phyloP scores from a whole-genome alignment of 2,329 filamentous ascomycete species.

The Alternaria atra region DNA sequence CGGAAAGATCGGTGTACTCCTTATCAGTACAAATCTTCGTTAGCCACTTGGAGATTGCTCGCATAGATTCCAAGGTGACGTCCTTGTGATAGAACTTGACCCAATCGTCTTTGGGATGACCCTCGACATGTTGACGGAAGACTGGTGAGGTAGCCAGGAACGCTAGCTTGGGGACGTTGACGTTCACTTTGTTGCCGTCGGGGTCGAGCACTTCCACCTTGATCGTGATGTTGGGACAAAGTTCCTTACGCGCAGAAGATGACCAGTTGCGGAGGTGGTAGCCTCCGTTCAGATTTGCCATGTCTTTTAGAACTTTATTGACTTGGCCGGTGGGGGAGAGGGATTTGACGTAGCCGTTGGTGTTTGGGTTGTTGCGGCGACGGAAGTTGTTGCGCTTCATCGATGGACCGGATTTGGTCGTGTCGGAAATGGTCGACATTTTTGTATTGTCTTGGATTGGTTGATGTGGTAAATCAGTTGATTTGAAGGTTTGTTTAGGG shows the following conservation, averaged over 20 bases:
- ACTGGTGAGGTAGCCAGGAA: conserved; percentile 13
- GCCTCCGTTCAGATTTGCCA: conserved; percentile 12
- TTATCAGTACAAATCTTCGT: neutral
- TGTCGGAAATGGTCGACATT: neutral
- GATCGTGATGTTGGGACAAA: conserved; percentile 1
- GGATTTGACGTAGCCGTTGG: neutral
- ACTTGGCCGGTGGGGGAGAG: conserved; percentile 11
- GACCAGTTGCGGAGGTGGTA: conserved; percentile 16
- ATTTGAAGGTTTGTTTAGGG: neutral
- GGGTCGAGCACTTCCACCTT: conserved; percentile 2
- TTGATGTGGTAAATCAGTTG: neutral
- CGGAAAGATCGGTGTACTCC: neutral
- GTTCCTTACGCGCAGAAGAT: conserved; percentile 8
- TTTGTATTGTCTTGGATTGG: neutral
- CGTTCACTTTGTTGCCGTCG: neutral
- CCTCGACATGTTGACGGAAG: neutral
- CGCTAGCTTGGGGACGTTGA: conserved; percentile 12
- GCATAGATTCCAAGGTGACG: neutral
- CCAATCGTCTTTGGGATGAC: neutral
- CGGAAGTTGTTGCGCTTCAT: neutral
- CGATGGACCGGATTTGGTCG: neutral
- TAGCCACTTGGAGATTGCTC: conserved; percentile 13
- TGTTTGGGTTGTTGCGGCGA: neutral
- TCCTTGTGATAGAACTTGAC: conserved; percentile 6
- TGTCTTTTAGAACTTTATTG: conserved; percentile 8